Evolutionary conservation across 2,329 filamentous ascomycete genomes (phyloP), one percentile per base, ranked within the genome.

Genomic region (Fusarium nematophilum): DNA sequence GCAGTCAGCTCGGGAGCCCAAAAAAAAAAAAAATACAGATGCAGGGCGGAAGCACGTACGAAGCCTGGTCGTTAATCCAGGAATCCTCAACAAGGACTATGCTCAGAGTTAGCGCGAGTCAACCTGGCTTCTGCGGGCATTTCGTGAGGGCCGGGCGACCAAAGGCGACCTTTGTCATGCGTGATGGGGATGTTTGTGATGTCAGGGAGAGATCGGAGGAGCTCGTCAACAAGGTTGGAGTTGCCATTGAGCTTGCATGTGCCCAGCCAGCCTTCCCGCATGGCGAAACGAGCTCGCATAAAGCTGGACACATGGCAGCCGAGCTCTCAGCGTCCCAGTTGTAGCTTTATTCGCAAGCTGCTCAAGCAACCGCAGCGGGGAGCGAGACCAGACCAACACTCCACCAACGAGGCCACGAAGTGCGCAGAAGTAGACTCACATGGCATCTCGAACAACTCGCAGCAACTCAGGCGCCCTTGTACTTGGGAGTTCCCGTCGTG

Each of bases 61-160:
- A 71, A 64, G 72, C 72, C 70, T 76, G 75, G 68, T 69, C 70
- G 50, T 75, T 70, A 60, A 77, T 75, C 73, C 73, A 77, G 71
- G 73, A 65, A 70, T 77, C 75, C 66, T 77, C 74, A 50, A 67
- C 60, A 64, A 76, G 73, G 64, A 76, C 75, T 77, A 57, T 18
- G 51, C 33, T 6, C 31, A 38, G 21, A n/a, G 62, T 69, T 43
- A 70, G 68, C 54, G 53, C 51, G 13, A 33, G 46, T 13, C 18
- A 25, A 14, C n/a, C 30, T 27, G 34, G 33, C 25, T 27, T 44
- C 25, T 39, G 42, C 25, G 30, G 34, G 43, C 54, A 15, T 50
- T 15, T 51, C 36, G 47, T 36, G 21, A 50, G 50, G 49, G 33
- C 30, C 46, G 21, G 23, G 38, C 37, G 21, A 38, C 25, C 26